Percentiles rank a stretch among this genome's conserved stretches.
Evolutionary conservation across 2,329 filamentous ascomycete genomes (phyloP).

Genomic region (Leptoxyphium fumago): DNA sequence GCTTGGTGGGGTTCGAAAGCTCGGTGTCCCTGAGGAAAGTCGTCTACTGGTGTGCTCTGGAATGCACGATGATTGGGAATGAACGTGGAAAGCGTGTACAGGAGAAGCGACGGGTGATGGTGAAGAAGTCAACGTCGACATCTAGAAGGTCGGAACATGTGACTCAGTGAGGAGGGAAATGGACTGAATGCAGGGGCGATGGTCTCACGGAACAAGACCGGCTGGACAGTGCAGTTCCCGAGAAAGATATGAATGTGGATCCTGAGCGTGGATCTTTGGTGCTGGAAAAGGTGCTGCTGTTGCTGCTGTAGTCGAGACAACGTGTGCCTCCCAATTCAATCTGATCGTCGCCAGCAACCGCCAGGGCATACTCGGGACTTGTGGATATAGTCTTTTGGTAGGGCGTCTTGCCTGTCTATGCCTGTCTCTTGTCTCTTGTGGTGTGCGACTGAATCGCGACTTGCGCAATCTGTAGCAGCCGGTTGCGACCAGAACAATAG

Average conservation of each 20-base stretch:
- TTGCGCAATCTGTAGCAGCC: neutral
- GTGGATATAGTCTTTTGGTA: neutral
- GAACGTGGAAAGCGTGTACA: constrained; percentile 10
- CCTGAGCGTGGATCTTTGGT: neutral
- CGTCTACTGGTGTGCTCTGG: constrained; percentile 1
- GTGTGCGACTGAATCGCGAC: neutral
- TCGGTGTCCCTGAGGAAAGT: constrained; percentile 1
- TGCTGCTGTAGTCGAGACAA: neutral
- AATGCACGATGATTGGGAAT: constrained; percentile 1
- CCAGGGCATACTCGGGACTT: neutral
- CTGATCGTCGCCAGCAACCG: neutral
- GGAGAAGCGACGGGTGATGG: constrained; percentile 18
- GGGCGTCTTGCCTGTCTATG: neutral
- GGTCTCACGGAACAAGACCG: neutral
- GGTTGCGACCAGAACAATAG: neutral
- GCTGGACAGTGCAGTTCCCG: neutral
- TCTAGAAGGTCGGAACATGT: constrained; percentile 4
- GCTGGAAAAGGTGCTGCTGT: neutral
- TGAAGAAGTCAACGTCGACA: constrained; percentile 18
- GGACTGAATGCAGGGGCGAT: neutral
- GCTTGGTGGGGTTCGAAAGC: neutral
- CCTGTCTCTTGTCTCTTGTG: neutral
- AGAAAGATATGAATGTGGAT: neutral
- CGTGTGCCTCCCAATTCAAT: neutral
- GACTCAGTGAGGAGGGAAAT: neutral